phyloP scores from a whole-genome alignment of 2,329 filamentous ascomycete species.

The Metarhizium brunneum region DNA sequence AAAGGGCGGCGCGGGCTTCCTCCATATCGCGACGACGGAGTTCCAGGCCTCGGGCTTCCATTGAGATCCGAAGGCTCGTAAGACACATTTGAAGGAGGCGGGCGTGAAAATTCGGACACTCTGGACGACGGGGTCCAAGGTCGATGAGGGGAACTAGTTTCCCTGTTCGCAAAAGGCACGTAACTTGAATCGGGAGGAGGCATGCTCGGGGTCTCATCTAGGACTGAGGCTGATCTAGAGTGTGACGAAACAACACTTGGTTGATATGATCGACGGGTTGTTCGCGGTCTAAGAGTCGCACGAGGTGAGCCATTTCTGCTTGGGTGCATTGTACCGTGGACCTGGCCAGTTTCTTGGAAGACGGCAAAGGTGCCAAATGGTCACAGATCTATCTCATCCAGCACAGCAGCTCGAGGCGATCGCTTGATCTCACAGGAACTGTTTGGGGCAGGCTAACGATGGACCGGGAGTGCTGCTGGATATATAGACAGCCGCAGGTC shows the following conservation, averaged over 20 bases:
- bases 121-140: constrained; percentile 48
- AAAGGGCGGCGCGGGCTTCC: constrained; percentile 80
- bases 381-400: not conserved
- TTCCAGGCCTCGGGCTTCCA: constrained; percentile 81
- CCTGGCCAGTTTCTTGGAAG: not conserved
- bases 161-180: constrained; percentile 41
- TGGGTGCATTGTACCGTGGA: not conserved
- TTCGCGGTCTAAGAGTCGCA: constrained; percentile 29
- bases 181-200: constrained; percentile 57
- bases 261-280: constrained; percentile 38
- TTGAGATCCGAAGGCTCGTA: constrained; percentile 88
- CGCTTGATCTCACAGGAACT: constrained; percentile 25
- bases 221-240: constrained; percentile 38
- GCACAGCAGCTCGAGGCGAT: constrained; percentile 24
- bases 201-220: constrained; percentile 49
- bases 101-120: constrained; percentile 55
- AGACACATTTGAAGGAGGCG: constrained; percentile 58
- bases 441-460: not conserved
- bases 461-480: not conserved
- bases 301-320: constrained; percentile 28
- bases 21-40: constrained; percentile 80
- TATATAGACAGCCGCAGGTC: not conserved
- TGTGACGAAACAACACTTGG: constrained; percentile 40
- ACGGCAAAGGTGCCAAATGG: not conserved
- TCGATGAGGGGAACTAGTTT: constrained; percentile 39